Conservation (phyloP, 1,139 yeast species). For the Blastobotrys indianensis region DNA sequence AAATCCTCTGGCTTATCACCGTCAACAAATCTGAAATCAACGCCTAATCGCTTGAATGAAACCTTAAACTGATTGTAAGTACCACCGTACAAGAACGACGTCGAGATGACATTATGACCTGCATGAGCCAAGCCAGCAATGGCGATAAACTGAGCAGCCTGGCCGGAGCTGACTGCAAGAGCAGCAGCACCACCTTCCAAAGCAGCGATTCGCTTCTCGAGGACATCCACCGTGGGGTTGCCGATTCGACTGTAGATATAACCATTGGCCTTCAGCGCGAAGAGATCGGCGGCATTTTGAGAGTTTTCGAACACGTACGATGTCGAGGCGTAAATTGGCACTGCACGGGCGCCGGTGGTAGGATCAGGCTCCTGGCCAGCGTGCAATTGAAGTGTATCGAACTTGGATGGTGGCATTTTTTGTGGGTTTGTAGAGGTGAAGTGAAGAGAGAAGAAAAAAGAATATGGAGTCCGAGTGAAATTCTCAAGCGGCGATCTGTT, state of each 20-base stretch:
- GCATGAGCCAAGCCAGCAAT: slow-evolving; percentile 75
- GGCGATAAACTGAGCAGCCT: slow-evolving; percentile 88
- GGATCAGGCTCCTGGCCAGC: slow-evolving; percentile 68
- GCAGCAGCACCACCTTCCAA: slow-evolving; percentile 92
- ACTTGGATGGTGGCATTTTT: slow-evolving; percentile 43
- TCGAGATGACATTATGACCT: slow-evolving; percentile 85
- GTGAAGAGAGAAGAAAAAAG: too few species aligned
- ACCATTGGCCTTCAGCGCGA: slow-evolving; percentile 77
- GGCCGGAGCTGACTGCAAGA: slow-evolving; percentile 88
- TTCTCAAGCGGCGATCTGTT: too few species aligned
- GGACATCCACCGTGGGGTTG: slow-evolving; percentile 89
- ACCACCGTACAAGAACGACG: slow-evolving; percentile 92
- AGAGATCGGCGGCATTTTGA: slow-evolving; percentile 84
- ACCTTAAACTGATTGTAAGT: slow-evolving; percentile 93
- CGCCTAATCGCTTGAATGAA: slow-evolving; percentile 81
- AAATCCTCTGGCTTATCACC: slow-evolving; percentile 71
- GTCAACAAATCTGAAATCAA: slow-evolving; percentile 74
- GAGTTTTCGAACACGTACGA: slow-evolving; percentile 85
- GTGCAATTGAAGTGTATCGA: slow-evolving; percentile 89
- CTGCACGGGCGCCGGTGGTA: slow-evolving; percentile 68
- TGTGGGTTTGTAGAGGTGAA: too few species aligned
- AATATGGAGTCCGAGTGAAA: too few species aligned
- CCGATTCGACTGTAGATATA: slow-evolving; percentile 81
- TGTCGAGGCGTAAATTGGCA: slow-evolving; percentile 66
- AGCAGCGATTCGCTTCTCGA: slow-evolving; percentile 88